These are phyloP conservation scores for Aquanectria penicillioides DNA, from an alignment of 2,329 filamentous ascomycete species.

Conservation along the genomic window DNA sequence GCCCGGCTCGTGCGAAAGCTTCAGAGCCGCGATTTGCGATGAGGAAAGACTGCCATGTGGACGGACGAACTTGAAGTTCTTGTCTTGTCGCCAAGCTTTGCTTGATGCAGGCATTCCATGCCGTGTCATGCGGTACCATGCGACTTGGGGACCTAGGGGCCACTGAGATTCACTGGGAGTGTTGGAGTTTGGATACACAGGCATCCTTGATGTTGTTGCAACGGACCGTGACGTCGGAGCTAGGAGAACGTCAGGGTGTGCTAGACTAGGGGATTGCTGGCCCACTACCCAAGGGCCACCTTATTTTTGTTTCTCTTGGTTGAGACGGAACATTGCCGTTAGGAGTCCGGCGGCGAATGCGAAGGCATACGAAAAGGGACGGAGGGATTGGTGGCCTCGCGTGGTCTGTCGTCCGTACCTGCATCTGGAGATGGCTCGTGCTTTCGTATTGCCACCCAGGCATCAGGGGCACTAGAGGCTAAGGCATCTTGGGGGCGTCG, in stretches of 20 bases:
- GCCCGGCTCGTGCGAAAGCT: background rate
- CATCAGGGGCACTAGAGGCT: slow-evolving; percentile 33
- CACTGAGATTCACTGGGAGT: background rate
- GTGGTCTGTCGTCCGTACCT: slow-evolving; percentile 34
- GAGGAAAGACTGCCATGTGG: too few species aligned
- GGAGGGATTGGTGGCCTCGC: too few species aligned
- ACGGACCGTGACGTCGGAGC: background rate
- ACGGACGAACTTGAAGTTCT: too few species aligned
- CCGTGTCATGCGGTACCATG: slow-evolving; percentile 19
- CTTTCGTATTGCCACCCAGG: slow-evolving; percentile 39
- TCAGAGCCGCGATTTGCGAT: background rate
- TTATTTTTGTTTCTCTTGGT: background rate
- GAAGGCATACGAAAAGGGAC: background rate
- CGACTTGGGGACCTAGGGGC: background rate
- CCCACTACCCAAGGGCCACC: slow-evolving; percentile 2
- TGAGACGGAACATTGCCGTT: slow-evolving; percentile 10
- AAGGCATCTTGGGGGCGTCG: slow-evolving; percentile 17
- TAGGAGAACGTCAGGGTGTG: background rate
- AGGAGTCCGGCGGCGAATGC: slow-evolving; percentile 1
- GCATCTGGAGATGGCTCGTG: slow-evolving; percentile 40
- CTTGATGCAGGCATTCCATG: slow-evolving; percentile 18
- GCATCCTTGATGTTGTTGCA: background rate
- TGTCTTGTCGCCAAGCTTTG: slow-evolving; percentile 5
- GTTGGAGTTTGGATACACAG: slow-evolving; percentile 6
- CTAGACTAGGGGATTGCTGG: background rate